Percentiles rank a stretch among this genome's conserved stretches.
Conservation (phyloP, 1,284 basidiomycete species). For the Ceratorhiza oryzae-sativae region DNA sequence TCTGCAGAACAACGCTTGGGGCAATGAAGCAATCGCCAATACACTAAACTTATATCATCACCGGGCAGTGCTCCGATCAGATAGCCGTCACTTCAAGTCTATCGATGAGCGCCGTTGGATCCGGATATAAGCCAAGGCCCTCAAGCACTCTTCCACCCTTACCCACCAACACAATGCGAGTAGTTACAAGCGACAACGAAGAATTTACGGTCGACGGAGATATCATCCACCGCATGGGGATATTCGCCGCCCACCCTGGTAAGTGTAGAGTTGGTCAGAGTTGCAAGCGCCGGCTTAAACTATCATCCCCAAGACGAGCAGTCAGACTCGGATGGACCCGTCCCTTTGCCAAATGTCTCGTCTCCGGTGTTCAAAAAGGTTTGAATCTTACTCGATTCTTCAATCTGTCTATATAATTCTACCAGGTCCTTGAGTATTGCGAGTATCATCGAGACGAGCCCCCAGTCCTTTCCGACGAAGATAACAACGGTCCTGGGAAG, state of each 20-base stretch:
- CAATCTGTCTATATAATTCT: neutral
- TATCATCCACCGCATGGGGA: neutral
- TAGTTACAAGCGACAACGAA: conserved; percentile 17
- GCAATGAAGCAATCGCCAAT: too few species aligned
- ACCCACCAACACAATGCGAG: neutral
- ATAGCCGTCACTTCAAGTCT: too few species aligned
- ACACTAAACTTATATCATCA: too few species aligned
- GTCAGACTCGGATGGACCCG: neutral
- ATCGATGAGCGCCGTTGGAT: neutral
- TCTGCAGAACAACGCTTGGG: too few species aligned
- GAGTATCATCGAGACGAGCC: conserved; percentile 67
- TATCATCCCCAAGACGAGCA: neutral
- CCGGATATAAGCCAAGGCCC: neutral
- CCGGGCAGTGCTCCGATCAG: too few species aligned
- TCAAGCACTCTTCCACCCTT: neutral
- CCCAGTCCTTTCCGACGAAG: conserved; percentile 56
- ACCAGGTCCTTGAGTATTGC: conserved; percentile 65
- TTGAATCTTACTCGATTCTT: conserved; percentile 1
- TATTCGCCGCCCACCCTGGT: neutral
- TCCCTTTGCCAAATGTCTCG: conserved; percentile 8
- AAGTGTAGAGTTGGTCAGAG: neutral
- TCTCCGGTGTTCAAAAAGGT: conserved; percentile 26
- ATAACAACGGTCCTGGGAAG: conserved; percentile 59
- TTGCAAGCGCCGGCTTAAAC: neutral
- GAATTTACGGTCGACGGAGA: neutral